These are phyloP conservation scores for Lactifluus volemus DNA, from an alignment of 768 basidiomycete species.

Conservation along the genomic window DNA sequence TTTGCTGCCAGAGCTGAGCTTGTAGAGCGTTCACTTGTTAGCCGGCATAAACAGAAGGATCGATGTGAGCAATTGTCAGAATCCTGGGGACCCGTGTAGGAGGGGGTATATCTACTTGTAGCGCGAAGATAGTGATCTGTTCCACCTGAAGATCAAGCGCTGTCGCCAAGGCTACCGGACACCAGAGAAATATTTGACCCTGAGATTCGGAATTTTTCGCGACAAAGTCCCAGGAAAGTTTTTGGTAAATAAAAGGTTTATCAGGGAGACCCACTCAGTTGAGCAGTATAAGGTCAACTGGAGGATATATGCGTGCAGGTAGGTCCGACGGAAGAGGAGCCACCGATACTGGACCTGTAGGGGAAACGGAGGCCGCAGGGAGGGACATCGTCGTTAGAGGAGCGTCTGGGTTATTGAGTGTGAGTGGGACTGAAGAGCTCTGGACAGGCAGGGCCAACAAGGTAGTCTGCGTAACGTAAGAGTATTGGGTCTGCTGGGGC, in stretches of 20 bases:
- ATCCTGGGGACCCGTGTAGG: slow-evolving; percentile 43
- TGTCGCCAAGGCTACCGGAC: slow-evolving; percentile 43
- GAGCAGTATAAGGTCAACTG: too few relatives aligned
- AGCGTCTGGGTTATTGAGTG: slow-evolving; percentile 34
- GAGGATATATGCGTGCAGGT: slow-evolving; percentile 53
- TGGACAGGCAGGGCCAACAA: slow-evolving; percentile 26
- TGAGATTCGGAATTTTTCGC: slow-evolving; percentile 45
- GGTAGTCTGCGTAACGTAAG: slow-evolving; percentile 28
- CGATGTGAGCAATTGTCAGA: slow-evolving; percentile 49
- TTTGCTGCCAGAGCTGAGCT: slow-evolving; percentile 48
- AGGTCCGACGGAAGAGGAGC: slow-evolving; percentile 47
- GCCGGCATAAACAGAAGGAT: slow-evolving; percentile 65
- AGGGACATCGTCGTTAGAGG: slow-evolving; percentile 26
- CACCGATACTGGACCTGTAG: slow-evolving; percentile 23
- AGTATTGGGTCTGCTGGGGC: slow-evolving; percentile 28
- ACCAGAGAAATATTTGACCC: slow-evolving; percentile 70
- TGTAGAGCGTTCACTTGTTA: slow-evolving; percentile 49
- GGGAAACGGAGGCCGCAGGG: slow-evolving; percentile 10
- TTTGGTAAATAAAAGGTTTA: too few relatives aligned
- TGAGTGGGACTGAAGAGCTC: slow-evolving; percentile 16
- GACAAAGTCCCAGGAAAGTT: slow-evolving; percentile 65
- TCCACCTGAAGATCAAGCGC: slow-evolving; percentile 35
- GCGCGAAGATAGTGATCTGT: slow-evolving; percentile 42
- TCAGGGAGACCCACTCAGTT: too few relatives aligned
- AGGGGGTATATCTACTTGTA: slow-evolving; percentile 62